Evolutionary conservation across 306 rosid genomes (phyloP).

Genomic region (Medicago ruthenica): DNA sequence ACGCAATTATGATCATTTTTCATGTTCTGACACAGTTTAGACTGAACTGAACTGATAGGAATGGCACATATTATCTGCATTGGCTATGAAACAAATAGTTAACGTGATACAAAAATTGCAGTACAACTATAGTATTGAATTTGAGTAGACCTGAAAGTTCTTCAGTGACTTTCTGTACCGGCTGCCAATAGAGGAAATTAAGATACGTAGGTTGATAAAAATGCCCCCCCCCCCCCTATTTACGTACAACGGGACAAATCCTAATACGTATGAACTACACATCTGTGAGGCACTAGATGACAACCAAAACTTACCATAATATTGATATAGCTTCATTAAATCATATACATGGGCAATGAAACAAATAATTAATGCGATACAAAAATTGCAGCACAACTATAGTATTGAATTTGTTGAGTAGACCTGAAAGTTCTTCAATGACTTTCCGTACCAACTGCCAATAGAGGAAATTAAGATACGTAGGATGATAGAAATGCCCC

Average conservation of each 20-base stretch:
- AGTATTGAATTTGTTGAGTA: neutral
- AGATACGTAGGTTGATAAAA: neutral
- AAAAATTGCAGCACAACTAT: neutral
- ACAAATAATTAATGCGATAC: neutral
- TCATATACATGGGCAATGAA: neutral
- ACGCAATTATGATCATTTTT: constrained; percentile 12
- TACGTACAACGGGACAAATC: neutral
- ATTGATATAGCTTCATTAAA: too few relatives aligned
- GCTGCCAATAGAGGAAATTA: neutral
- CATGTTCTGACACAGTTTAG: neutral
- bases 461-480: neutral
- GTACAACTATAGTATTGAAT: neutral
- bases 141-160: constrained; percentile 1
- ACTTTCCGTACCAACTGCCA: constrained; percentile 6
- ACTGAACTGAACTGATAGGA: neutral
- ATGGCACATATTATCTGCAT: neutral
- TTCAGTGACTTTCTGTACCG: neutral
- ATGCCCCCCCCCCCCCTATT: neutral
- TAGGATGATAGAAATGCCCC: neutral
- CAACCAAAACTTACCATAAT: constrained; percentile 13
- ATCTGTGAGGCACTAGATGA: neutral
- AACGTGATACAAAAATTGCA: neutral
- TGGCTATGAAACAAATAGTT: constrained; percentile 10
- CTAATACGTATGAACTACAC: neutral
- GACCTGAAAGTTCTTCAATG: neutral